These are phyloP conservation scores for Daphne laureola DNA, from an alignment of 441 rosid species.

Conservation along the genomic window DNA sequence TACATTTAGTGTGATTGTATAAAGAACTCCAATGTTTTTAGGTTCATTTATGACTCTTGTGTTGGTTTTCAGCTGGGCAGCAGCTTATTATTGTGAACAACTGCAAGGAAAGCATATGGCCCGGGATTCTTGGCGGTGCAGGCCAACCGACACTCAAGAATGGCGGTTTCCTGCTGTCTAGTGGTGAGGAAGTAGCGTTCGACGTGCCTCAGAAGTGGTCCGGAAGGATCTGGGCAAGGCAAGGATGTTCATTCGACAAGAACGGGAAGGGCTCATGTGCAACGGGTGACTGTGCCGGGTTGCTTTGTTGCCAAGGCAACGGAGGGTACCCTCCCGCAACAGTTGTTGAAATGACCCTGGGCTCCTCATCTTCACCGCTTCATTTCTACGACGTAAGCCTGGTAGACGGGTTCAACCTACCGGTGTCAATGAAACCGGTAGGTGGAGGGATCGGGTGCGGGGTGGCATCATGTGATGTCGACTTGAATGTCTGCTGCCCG, in stretches of 20 bases:
- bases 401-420: slow-evolving; percentile 87
- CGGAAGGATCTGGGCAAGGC: slow-evolving; percentile 83
- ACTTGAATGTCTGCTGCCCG: slow-evolving; percentile 77
- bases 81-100: slow-evolving; percentile 81
- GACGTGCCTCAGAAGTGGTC: slow-evolving; percentile 81
- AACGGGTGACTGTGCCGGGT: slow-evolving; percentile 68
- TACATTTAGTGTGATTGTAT: slow-evolving; percentile 11
- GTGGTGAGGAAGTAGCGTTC: slow-evolving; percentile 61
- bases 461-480: slow-evolving; percentile 70
- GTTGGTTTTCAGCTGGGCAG: slow-evolving; percentile 44
- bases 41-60: neutral
- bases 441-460: slow-evolving; percentile 90
- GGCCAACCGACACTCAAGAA: slow-evolving; percentile 54
- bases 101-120: slow-evolving; percentile 85
- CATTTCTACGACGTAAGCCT: slow-evolving; percentile 92
- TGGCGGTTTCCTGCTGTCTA: slow-evolving; percentile 70
- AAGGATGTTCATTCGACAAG: slow-evolving; percentile 60
- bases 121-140: slow-evolving; percentile 72
- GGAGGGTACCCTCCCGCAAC: slow-evolving; percentile 81
- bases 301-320: slow-evolving; percentile 55
- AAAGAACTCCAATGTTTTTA: neutral
- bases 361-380: slow-evolving; percentile 52
- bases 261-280: slow-evolving; percentile 71
- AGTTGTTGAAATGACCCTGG: slow-evolving; percentile 85
- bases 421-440: slow-evolving; percentile 77